Evolutionary conservation across 352 stramenopile genomes (phyloP), one percentile per base, ranked within the genome.

Genomic region (Phytopythium ostracodes): DNA sequence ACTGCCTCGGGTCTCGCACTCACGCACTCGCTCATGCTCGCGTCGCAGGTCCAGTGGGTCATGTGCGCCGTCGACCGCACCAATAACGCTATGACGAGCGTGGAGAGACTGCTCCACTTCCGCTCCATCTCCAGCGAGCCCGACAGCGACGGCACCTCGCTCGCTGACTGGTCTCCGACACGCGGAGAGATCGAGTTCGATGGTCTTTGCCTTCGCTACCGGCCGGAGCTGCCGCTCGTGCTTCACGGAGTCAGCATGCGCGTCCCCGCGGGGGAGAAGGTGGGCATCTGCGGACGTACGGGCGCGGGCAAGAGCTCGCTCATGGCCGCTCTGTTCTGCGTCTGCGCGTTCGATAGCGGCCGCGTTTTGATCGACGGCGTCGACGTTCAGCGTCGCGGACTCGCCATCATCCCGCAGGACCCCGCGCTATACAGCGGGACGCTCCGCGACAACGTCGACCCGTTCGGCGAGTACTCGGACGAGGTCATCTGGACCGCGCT

Each of bases 391-490:
- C 59, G 47, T 3, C 60, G 50, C 12, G 64, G 66, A 14, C 47
- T 89, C 54, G 63, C 73, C 10, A 83, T 89, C 33, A 83, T 87
- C 29, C 65, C 94, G 4, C 72, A 79, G 47, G 90, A 98, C 63
- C 91, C 92, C 20, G 85, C 97, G 15, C 65, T 98, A 27, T 98
- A 98, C 67, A 87, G 74, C 46, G 93, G 92, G 22, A 87, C 79
- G 14, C 73, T 98, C 20, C 79, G 89, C 24, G 84, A 79, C 52
- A 98, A 98, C 75, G 67, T 98, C 15, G 92, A 98, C 69, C 92
- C 94, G 18, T 96, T 95, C 66, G 64, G 76, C 36, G 59, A 88
- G 47, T 94, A 87, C 73, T 72, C 59, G 46, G 88, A 96, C 56
- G 71, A 76, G 4, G 70, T 57, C 27, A 71, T 97, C 11, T 84